Evolutionary conservation across 2,329 filamentous ascomycete genomes (phyloP).

Genomic region (Ascochyta lentis): DNA sequence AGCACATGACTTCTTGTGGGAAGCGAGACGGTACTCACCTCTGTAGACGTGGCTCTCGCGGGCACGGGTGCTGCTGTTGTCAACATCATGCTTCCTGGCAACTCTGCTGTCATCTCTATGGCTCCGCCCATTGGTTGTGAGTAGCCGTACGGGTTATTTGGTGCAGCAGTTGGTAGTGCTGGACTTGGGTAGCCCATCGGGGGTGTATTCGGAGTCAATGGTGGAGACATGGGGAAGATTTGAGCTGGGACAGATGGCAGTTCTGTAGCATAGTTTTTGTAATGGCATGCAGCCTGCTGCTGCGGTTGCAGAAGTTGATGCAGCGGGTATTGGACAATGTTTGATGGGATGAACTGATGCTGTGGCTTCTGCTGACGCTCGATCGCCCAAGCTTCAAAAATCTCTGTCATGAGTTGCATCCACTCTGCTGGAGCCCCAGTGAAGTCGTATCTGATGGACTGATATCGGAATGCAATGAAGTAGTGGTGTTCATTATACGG

Average conservation of each 20-base stretch:
- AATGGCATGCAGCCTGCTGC: conserved; percentile 16
- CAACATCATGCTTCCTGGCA: conserved; percentile 22
- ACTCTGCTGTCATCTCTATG: conserved; percentile 27
- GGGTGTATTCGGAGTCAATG: conserved; percentile 23
- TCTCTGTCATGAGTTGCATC: conserved; percentile 44
- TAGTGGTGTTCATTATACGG: conserved; percentile 44
- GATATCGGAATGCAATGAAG: conserved; percentile 42
- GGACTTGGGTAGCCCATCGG: conserved; percentile 19
- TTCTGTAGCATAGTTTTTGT: conserved; percentile 8
- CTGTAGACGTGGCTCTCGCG: conserved; percentile 20
- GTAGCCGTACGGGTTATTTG: conserved; percentile 16
- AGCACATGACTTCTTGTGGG: conserved; percentile 9
- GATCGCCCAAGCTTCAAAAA: conserved; percentile 39
- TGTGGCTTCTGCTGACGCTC: conserved; percentile 32
- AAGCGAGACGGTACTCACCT: conserved; percentile 20
- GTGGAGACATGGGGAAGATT: conserved; percentile 20
- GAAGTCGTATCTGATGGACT: conserved; percentile 45
- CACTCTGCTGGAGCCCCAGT: conserved; percentile 40
- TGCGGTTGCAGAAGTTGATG: conserved; percentile 13
- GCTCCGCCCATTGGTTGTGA: conserved; percentile 19
- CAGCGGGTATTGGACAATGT: conserved; percentile 8
- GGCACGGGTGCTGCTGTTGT: conserved; percentile 19
- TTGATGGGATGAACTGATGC: conserved; percentile 8
- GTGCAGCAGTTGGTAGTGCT: conserved; percentile 12
- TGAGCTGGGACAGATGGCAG: conserved; percentile 1